Evolutionary conservation across 306 rosid genomes (phyloP).

Genomic region (Lotus japonicus): DNA sequence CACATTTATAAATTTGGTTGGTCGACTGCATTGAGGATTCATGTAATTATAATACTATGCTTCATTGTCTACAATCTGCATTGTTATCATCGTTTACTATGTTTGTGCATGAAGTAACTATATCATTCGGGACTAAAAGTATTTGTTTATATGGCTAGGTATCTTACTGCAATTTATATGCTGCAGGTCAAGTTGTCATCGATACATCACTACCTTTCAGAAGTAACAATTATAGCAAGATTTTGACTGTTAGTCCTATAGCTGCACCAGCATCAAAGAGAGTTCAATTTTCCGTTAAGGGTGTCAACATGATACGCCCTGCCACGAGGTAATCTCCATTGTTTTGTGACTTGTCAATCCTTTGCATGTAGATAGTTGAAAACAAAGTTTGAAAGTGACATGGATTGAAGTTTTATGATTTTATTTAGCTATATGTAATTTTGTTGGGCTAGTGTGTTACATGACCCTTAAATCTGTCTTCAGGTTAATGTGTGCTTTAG

Average conservation of each 20-base stretch:
- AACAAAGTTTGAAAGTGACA: background rate
- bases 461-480: constrained; percentile 2
- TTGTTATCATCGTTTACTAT: background rate
- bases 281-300: constrained; percentile 70
- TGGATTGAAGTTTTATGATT: background rate
- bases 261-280: constrained; percentile 61
- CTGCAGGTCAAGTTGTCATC: constrained; percentile 70
- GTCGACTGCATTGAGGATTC: background rate
- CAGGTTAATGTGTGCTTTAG: constrained; percentile 87
- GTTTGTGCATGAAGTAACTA: background rate
- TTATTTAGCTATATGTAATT: background rate
- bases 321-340: constrained; percentile 50
- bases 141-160: background rate
- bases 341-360: background rate
- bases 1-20: background rate
- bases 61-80: background rate
- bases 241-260: constrained; percentile 68
- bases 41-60: background rate
- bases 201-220: constrained; percentile 66
- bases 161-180: constrained; percentile 23
- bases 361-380: constrained; percentile 11
- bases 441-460: constrained; percentile 3
- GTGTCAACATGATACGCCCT: constrained; percentile 55
- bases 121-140: background rate
- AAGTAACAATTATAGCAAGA: constrained; percentile 46